Evolutionary conservation across 805 yeast genomes (phyloP), one percentile per base, ranked within the genome.

Genomic region (Clavispora santaluciae): DNA sequence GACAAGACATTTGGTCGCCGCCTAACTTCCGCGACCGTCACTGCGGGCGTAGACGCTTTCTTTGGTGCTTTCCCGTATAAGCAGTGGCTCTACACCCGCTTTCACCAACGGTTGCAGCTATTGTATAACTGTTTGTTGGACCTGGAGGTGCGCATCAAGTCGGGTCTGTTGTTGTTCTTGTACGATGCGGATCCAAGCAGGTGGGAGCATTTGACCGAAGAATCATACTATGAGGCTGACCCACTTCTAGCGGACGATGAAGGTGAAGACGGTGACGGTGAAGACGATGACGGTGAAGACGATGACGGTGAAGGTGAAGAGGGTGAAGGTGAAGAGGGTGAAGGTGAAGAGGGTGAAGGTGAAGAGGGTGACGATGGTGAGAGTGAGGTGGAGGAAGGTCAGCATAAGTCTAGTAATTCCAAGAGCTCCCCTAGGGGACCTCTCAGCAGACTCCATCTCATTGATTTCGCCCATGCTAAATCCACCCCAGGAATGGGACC

Each of bases 391-490:
- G 7, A 18, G 35, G n/a, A n/a, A n/a, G n/a, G n/a, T n/a, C n/a
- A n/a, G n/a, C n/a, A n/a, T n/a, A n/a, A n/a, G n/a, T n/a, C n/a
- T n/a, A n/a, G n/a, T n/a, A n/a, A n/a, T n/a, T n/a, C n/a, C n/a
- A 5, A 6, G 5, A 17, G 5, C 24, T 8, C 20, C 20, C 38
- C 23, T 7, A 28, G 16, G 56, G 54, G 35, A 1, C 67, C 73
- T 0, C 57, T 86, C 36, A 82, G 90, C 45, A 63, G 76, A 5
- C 63, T 88, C 39, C 73, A 79, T 28, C 53, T 90, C 36, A 88
- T 93, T 6, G 99, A 93, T 61, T 89, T 93, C 68, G 97, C 97
- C 1, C 98, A 93, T 58, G 77, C 96, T 0, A 75, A 66, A 45
- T 63, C 75, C 43, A 70, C 74, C 0, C 79, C 81, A 0, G 86